phyloP scores from a whole-genome alignment of 805 yeast species.

The Yamadazyma ubonensis region DNA sequence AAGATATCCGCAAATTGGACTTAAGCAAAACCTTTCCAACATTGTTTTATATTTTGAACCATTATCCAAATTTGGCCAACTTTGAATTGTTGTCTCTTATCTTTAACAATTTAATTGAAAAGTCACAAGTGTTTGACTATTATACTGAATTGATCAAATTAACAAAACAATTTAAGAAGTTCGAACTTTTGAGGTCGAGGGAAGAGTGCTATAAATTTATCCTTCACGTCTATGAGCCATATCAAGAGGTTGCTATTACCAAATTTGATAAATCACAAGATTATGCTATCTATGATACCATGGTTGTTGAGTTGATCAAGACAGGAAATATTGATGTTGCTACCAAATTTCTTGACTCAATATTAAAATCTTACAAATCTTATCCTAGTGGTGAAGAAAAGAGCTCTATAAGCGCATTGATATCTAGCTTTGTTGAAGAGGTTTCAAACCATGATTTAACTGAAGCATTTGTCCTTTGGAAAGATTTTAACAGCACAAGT shows the following conservation, averaged over 20 bases:
- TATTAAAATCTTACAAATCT: slow-evolving; percentile 45
- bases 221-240: slow-evolving; percentile 29
- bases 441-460: slow-evolving; percentile 18
- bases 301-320: slow-evolving; percentile 52
- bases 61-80: slow-evolving; percentile 28
- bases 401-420: slow-evolving; percentile 35
- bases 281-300: slow-evolving; percentile 48
- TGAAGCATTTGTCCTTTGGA: slow-evolving; percentile 26
- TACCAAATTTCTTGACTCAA: slow-evolving; percentile 54
- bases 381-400: slow-evolving; percentile 20
- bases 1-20: slow-evolving; percentile 35
- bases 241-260: slow-evolving; percentile 21
- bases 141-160: slow-evolving; percentile 39
- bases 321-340: slow-evolving; percentile 52
- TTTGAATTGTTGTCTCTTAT: slow-evolving; percentile 16
- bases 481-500: slow-evolving; percentile 26
- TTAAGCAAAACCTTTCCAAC: slow-evolving; percentile 33
- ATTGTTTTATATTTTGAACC: slow-evolving; percentile 30
- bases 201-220: slow-evolving; percentile 27
- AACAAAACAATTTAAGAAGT: slow-evolving; percentile 21
- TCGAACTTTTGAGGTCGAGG: slow-evolving; percentile 17
- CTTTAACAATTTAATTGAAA: slow-evolving; percentile 17
- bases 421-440: slow-evolving; percentile 43
- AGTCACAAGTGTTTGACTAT: slow-evolving; percentile 27
- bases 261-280: slow-evolving; percentile 29